Base-by-base conservation (phyloP, 2,329 filamentous ascomycete genomes). In the Paecilomyces formosus region DNA sequence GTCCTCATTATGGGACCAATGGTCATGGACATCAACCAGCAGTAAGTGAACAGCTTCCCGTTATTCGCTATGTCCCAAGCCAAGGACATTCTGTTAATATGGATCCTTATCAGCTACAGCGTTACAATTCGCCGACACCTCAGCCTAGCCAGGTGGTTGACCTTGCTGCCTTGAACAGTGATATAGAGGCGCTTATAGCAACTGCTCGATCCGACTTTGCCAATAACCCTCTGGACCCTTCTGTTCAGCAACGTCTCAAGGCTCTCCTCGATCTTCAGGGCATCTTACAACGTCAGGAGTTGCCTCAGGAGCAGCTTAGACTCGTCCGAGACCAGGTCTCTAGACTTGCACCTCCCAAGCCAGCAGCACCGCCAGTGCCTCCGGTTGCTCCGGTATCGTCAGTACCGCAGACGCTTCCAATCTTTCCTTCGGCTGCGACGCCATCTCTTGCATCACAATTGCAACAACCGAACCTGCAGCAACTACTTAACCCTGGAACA, bases 301-400 rank as follows among this genome's bases (percentile, higher is more conserved):
- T 96, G 72, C 88, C 88, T 60, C 85, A 86, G 67, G 87, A 92
- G 69, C 89, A 96, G 78, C 82, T 96, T 71, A 86, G 89, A 75
- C 85, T 89, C 73, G 89, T 96, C 75, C 90, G 88, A 75, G 87
- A 88, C 72, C 90, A 94, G 82, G 87, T 97, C 74, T 86, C 88
- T 73, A 85, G 87, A 74, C 83, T 96, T 73, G 84, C 77, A 35
- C 85, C 80, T 3, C 45, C 57, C 30, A 68, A 68, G 53, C 64
- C 67, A 53, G 15, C 59, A 68, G 22, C 56, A 54, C 35, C 50
- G 61, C 24, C 62, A 64, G 33, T 57, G 54, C 49, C 30, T 66
- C 21, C 30, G 8, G 30, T 31, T 9, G 8, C 30, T 8, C 30
- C 30, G 11, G 30, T 31, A 31, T 31, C 30, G 11, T 31, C 30